Conservation (phyloP, 768 basidiomycete genomes). For the Paxillus ammoniavirescens region DNA sequence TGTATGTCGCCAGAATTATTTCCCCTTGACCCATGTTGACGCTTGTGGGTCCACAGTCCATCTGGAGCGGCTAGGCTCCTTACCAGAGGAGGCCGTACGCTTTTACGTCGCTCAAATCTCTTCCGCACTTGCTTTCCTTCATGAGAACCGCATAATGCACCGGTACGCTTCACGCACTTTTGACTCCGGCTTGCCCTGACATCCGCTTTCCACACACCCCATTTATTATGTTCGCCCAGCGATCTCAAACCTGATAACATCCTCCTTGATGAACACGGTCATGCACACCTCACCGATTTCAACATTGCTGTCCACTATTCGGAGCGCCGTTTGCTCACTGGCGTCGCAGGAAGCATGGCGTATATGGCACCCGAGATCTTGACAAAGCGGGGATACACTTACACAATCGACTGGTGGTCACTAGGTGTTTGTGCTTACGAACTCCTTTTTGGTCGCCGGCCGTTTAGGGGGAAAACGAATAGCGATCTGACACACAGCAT, state of each 20-base stretch:
- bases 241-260: conserved; percentile 99
- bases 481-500: conserved; percentile 91
- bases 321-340: conserved; percentile 78
- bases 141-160: conserved; percentile 94
- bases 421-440: conserved; percentile 93
- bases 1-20: conserved; percentile 50
- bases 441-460: conserved; percentile 86
- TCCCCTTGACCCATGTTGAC: background rate
- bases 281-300: conserved; percentile 96
- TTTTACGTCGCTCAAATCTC: conserved; percentile 91
- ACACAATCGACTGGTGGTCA: conserved; percentile 96
- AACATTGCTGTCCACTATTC: conserved; percentile 98
- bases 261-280: conserved; percentile 90
- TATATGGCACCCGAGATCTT: conserved; percentile 97
- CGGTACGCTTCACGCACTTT: conserved; percentile 52
- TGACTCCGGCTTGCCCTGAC: background rate
- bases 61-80: conserved; percentile 72
- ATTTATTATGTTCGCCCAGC: conserved; percentile 36
- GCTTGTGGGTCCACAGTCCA: conserved; percentile 56
- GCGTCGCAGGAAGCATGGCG: conserved; percentile 97
- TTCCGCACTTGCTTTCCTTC: conserved; percentile 85
- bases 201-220: too few species aligned
- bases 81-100: conserved; percentile 76
- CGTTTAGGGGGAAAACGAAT: conserved; percentile 93
- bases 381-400: conserved; percentile 90